phyloP scores from a whole-genome alignment of 2,329 filamentous ascomycete species.

The Phialophora expanda region DNA sequence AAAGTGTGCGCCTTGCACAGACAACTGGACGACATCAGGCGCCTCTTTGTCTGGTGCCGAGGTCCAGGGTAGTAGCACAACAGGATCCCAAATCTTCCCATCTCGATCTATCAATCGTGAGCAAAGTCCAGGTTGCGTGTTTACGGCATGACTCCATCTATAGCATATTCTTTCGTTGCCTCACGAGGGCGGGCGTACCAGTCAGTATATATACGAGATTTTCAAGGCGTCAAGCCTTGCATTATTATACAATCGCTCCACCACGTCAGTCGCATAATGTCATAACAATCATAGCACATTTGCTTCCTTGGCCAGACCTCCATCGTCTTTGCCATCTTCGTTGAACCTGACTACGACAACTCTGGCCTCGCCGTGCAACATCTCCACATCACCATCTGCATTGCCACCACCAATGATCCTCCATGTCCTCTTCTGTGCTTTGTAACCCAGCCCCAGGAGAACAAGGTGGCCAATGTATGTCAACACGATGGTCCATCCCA shows the following conservation, averaged over 20 bases:
- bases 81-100: background rate
- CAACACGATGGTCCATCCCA: slow-evolving; percentile 29
- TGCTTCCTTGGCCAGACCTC: background rate
- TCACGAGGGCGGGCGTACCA: too few species aligned
- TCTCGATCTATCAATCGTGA: background rate
- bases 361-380: slow-evolving; percentile 13
- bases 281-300: slow-evolving; percentile 8
- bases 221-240: background rate
- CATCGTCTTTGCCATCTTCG: slow-evolving; percentile 2
- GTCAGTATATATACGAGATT: background rate
- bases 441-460: slow-evolving; percentile 15
- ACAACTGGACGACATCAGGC: too few species aligned
- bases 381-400: slow-evolving; percentile 5
- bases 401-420: slow-evolving; percentile 17
- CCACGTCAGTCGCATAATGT: background rate
- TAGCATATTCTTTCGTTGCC: background rate
- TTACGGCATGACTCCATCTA: background rate
- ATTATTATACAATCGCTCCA: slow-evolving; percentile 1
- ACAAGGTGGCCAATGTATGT: slow-evolving; percentile 26
- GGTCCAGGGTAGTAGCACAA: too few species aligned
- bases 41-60: too few species aligned
- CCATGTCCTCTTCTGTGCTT: slow-evolving; percentile 28
- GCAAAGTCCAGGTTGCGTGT: background rate
- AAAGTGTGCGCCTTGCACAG: too few species aligned
- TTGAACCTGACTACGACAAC: slow-evolving; percentile 15